Percentiles rank a stretch among this genome's conserved stretches.
phyloP scores from a whole-genome alignment of 805 yeast species.

The Kuraishia molischiana region DNA sequence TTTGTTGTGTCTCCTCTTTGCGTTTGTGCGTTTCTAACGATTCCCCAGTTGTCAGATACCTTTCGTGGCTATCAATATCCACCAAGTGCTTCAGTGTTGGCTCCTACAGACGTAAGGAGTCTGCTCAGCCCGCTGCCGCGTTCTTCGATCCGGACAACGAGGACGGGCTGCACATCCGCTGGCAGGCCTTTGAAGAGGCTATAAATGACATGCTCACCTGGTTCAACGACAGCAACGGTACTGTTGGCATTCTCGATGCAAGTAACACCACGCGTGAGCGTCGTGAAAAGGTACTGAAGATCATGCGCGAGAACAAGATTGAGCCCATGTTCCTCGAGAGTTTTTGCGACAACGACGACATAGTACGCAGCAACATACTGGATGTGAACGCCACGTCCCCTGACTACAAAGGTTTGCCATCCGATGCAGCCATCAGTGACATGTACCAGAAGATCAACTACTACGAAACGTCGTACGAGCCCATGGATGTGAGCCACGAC shows the following conservation, averaged over 20 bases:
- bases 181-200: slow-evolving; percentile 64
- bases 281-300: slow-evolving; percentile 48
- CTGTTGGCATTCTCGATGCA: slow-evolving; percentile 91
- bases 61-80: slow-evolving; percentile 84
- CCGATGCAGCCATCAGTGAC: slow-evolving; percentile 65
- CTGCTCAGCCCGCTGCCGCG: slow-evolving; percentile 58
- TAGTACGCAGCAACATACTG: slow-evolving; percentile 67
- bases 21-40: neutral
- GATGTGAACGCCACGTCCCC: slow-evolving; percentile 87
- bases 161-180: slow-evolving; percentile 54
- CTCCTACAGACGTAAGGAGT: slow-evolving; percentile 57
- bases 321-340: slow-evolving; percentile 92
- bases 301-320: slow-evolving; percentile 51
- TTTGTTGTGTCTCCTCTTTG: neutral
- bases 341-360: slow-evolving; percentile 75
- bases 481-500: slow-evolving; percentile 52
- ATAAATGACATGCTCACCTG: slow-evolving; percentile 75
- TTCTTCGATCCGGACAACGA: slow-evolving; percentile 64
- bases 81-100: slow-evolving; percentile 90
- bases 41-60: slow-evolving; percentile 61
- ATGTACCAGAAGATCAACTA: slow-evolving; percentile 62
- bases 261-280: slow-evolving; percentile 76
- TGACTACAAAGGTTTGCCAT: slow-evolving; percentile 61
- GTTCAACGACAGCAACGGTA: slow-evolving; percentile 73
- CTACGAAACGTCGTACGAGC: slow-evolving; percentile 69